Conservation (phyloP, 306 rosid genomes). For the Medicago lupulina region DNA sequence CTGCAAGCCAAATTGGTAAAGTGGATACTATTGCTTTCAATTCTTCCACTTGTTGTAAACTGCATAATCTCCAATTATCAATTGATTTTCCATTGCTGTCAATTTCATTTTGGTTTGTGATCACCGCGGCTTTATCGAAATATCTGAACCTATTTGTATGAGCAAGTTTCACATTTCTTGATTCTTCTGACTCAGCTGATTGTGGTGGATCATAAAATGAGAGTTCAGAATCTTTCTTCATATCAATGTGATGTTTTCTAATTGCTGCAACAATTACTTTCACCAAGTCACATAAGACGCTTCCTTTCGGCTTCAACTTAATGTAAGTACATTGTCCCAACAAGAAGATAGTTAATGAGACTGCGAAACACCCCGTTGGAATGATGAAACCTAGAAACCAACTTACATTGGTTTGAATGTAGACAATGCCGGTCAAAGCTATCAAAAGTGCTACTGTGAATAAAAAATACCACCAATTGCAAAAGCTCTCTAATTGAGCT, state of each 20-base stretch:
- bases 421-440: too few relatives aligned
- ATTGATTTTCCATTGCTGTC: constrained; percentile 45
- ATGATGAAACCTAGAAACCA: too few relatives aligned
- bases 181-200: constrained; percentile 35
- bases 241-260: not conserved
- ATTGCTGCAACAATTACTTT: too few relatives aligned
- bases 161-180: not conserved
- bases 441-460: too few relatives aligned
- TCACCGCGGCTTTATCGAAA: constrained; percentile 59
- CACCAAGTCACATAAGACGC: too few relatives aligned
- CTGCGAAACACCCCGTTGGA: too few relatives aligned
- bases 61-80: constrained; percentile 56
- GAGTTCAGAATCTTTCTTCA: constrained; percentile 30
- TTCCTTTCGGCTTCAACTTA: too few relatives aligned
- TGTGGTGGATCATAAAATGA: constrained; percentile 52
- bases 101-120: constrained; percentile 47
- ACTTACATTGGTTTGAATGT: too few relatives aligned
- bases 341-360: too few relatives aligned
- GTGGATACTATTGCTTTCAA: constrained; percentile 52
- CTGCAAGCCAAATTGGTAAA: constrained; percentile 59
- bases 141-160: constrained; percentile 49
- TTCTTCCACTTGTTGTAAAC: constrained; percentile 64
- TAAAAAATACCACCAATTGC: too few relatives aligned
- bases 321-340: too few relatives aligned
- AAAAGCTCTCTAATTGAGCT: too few relatives aligned